A percentile compares a stretch with the other conserved stretches of the same genome.
Evolutionary conservation across 2,329 filamentous ascomycete species (phyloP).

Genomic region (Cladophialophora psammophila): DNA sequence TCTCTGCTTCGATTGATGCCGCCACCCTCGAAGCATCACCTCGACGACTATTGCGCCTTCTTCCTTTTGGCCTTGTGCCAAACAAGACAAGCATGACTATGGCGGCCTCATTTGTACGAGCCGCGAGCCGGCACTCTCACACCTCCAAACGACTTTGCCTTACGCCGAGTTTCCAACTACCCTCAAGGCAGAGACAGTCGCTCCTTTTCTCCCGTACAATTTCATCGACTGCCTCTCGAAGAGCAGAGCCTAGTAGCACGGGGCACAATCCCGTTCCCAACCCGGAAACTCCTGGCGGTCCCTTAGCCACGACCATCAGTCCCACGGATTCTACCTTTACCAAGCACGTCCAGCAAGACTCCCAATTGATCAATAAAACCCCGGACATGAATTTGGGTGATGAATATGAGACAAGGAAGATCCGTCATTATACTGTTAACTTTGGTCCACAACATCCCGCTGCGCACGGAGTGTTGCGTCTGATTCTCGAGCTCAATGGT

Average conservation of each 20-base stretch:
- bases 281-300: slow-evolving; percentile 39
- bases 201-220: slow-evolving; percentile 57
- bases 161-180: slow-evolving; percentile 55
- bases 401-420: slow-evolving; percentile 73
- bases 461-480: slow-evolving; percentile 93
- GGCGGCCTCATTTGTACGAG: slow-evolving; percentile 67
- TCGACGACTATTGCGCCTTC: slow-evolving; percentile 22
- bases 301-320: slow-evolving; percentile 60
- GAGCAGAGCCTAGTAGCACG: slow-evolving; percentile 53
- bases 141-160: slow-evolving; percentile 66
- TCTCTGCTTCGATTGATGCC: slow-evolving; percentile 30
- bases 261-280: slow-evolving; percentile 42
- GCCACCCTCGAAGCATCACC: slow-evolving; percentile 27
- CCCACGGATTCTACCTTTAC: slow-evolving; percentile 65
- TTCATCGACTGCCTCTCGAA: slow-evolving; percentile 62
- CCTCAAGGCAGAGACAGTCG: slow-evolving; percentile 29
- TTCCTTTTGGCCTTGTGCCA: slow-evolving; percentile 40
- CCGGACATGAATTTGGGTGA: slow-evolving; percentile 55
- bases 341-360: slow-evolving; percentile 51
- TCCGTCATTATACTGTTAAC: slow-evolving; percentile 99
- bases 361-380: slow-evolving; percentile 48
- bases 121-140: slow-evolving; percentile 58
- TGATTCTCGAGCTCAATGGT: slow-evolving; percentile 97
- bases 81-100: slow-evolving; percentile 55
- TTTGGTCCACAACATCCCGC: slow-evolving; percentile 98